Evolutionary conservation across 1,284 basidiomycete species (phyloP).

Genomic region (Sphagnurus paluster): DNA sequence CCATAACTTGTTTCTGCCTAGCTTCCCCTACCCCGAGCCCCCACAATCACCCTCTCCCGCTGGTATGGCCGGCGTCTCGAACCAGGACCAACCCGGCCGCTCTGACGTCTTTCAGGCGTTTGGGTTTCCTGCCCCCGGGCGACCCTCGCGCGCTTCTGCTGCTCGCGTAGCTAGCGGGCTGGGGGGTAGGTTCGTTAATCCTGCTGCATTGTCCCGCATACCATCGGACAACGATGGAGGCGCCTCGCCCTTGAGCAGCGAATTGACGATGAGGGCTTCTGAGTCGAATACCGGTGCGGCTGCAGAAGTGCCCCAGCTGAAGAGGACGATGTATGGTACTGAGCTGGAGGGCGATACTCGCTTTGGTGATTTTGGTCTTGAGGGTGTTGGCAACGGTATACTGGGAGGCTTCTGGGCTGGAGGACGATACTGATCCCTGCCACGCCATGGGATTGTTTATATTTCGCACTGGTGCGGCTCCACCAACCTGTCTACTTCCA

Average conservation of each 20-base stretch:
- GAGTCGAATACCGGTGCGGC: constrained; percentile 21
- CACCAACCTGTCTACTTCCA: too few relatives aligned
- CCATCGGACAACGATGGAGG: constrained; percentile 11
- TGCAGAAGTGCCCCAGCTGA: constrained; percentile 33
- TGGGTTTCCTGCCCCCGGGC: constrained; percentile 40
- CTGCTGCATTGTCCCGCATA: constrained; percentile 33
- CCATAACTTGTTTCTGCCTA: constrained; percentile 43
- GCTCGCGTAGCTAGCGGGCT: constrained; percentile 20
- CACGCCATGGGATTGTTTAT: not conserved
- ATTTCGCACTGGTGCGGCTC: not conserved
- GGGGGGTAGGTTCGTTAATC: constrained; percentile 34
- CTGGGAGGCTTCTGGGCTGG: constrained; percentile 57
- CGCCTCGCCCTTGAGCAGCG: constrained; percentile 16
- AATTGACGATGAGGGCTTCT: constrained; percentile 1
- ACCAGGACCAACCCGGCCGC: constrained; percentile 30
- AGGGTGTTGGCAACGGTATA: constrained; percentile 59
- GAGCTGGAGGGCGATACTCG: constrained; percentile 73
- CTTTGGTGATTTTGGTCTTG: constrained; percentile 79
- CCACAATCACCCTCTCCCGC: constrained; percentile 71
- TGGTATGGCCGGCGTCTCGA: constrained; percentile 28
- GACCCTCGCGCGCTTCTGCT: constrained; percentile 30
- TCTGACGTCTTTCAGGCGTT: constrained; percentile 45
- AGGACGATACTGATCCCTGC: constrained; percentile 35
- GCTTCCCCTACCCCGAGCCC: constrained; percentile 64
- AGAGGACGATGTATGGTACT: constrained; percentile 79